Evolutionary conservation across 805 yeast species (phyloP), one percentile per base, ranked within the genome.

Genomic region (Torulaspora franciscae): DNA sequence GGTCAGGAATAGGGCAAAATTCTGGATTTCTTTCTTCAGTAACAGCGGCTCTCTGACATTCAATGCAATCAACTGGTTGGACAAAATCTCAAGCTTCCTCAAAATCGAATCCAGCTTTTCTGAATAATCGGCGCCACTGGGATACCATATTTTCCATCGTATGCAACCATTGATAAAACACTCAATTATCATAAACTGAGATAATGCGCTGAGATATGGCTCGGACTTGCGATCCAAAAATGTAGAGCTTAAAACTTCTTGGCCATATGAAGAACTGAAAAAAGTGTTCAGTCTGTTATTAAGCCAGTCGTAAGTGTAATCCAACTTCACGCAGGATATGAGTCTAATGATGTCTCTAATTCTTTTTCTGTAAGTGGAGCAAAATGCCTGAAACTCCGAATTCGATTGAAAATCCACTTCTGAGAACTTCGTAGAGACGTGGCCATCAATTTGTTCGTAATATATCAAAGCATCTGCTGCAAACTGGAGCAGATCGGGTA

Each of bases 141-240:
- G 54, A 56, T 87, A 89, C 96, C 97, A 91, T 13, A 88, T 80
- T 56, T 87, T 80, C 99, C 99, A 95, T 59, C 99, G 77, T 9
- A 93, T 81, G 19, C 95, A 83, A 29, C 98, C 99, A 48, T 95
- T 77, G 27, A 93, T 78, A 54, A 95, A 83, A 28, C 95, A 83
- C 64, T 91, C 98, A 23, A 89, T 86, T 22, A 89, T 79, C 59
- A 81, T 82, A 49, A 93, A 80, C 61, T 89, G 96, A 0, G 95
- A 78, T 42, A 82, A 75, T 0, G 95, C 93, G 48, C 80, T 75
- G 34, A 84, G 74, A 59, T 78, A 85, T 4, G 95, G 84, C 47
- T 83, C 84, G 1, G 76, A 76, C 46, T 73, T 74, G 47, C 76
- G 75, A 37, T 74, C 77, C 48, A 87, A 64, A 42, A 73, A 73